These are phyloP conservation scores for Globisporangium iwayamae DNA, from an alignment of 352 stramenopile species.

Conservation along the genomic window DNA sequence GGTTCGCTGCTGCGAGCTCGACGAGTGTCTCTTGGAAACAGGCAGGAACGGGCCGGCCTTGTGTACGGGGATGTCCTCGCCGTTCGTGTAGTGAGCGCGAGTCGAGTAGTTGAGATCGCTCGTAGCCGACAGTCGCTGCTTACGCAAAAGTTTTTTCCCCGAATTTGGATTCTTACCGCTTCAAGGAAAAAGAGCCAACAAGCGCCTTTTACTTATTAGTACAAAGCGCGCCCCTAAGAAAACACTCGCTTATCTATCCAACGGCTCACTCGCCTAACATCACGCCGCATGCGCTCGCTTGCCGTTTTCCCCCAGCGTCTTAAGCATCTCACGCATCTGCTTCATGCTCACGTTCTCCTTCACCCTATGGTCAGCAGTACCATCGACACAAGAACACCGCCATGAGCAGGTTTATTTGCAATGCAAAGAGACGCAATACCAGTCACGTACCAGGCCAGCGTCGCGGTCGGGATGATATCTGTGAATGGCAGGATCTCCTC, in stretches of 20 bases:
- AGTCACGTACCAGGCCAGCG: constrained; percentile 77
- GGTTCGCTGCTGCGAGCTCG: no score
- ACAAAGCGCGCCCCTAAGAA: background rate
- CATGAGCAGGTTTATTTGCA: no score
- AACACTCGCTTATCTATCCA: background rate
- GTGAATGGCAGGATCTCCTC: constrained; percentile 93
- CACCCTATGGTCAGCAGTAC: constrained; percentile 27
- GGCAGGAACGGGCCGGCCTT: no score
- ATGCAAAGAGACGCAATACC: background rate
- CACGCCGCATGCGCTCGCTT: background rate
- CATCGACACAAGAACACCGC: background rate
- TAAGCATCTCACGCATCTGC: constrained; percentile 30
- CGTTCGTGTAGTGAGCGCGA: no score
- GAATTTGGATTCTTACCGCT: no score
- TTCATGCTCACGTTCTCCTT: constrained; percentile 50
- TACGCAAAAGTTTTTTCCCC: no score
- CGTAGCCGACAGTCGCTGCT: no score
- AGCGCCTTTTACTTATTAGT: no score
- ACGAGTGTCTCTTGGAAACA: no score
- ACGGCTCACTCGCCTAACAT: background rate
- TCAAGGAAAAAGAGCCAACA: no score
- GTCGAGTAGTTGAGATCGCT: no score
- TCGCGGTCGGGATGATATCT: constrained; percentile 93
- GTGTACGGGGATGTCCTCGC: no score
- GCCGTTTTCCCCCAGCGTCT: constrained; percentile 1